Evolutionary conservation across 345 rosid species (phyloP).

Genomic region (Noccaea bulbosa): DNA sequence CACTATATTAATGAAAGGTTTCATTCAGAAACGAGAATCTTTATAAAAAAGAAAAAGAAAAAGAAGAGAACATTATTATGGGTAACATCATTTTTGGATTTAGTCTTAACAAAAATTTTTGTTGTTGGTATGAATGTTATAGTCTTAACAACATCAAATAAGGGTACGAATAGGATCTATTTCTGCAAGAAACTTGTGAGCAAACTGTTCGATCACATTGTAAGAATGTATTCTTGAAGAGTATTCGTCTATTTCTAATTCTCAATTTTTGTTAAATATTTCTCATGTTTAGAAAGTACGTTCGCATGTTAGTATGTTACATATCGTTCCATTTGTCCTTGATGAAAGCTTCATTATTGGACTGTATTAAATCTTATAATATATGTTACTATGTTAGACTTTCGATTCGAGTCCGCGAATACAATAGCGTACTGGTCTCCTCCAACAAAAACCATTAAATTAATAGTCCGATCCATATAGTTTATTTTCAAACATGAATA

Average conservation of each 20-base stretch:
- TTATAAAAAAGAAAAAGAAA: too few relatives aligned
- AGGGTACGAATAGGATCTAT: neutral
- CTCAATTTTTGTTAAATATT: neutral
- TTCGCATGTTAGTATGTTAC: constrained; percentile 1
- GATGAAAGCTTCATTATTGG: neutral
- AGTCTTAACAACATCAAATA: neutral
- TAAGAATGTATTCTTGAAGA: neutral
- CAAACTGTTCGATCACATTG: neutral
- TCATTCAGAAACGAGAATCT: neutral
- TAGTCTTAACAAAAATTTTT: neutral
- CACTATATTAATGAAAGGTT: neutral
- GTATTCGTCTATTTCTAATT: neutral
- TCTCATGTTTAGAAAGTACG: constrained; percentile 1
- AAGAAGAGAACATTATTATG: neutral
- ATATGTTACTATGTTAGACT: neutral
- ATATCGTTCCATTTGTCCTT: neutral
- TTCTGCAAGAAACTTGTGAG: neutral
- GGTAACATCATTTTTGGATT: neutral
- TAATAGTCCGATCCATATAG: neutral
- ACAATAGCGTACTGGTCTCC: neutral
- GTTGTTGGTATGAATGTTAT: neutral
- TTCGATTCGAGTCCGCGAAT: neutral
- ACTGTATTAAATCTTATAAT: neutral
- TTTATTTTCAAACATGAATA: neutral
- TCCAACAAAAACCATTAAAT: constrained; percentile 6